A percentile compares a stretch with the other conserved stretches of the same genome.
Conservation (phyloP, 306 rosid genomes). For the Gleditsia sinensis region DNA sequence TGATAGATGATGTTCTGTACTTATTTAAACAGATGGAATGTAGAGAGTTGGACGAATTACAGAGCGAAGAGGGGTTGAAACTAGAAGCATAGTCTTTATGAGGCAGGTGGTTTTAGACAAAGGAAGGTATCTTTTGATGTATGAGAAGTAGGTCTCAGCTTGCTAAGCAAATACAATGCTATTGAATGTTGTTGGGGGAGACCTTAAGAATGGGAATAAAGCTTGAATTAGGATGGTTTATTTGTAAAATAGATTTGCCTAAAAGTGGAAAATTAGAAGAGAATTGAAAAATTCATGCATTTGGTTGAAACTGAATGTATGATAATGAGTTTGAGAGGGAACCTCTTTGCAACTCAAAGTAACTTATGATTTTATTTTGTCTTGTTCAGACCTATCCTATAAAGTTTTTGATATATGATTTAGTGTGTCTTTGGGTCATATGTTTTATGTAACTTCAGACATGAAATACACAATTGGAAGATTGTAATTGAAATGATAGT, state of each 20-base stretch:
- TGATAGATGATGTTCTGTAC: background rate
- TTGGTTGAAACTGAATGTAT: background rate
- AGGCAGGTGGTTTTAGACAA: background rate
- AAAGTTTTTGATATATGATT: background rate
- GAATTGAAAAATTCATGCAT: background rate
- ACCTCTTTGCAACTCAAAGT: background rate
- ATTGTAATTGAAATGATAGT: slow-evolving; percentile 4
- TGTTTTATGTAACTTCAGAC: too few species aligned
- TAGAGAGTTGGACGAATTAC: background rate
- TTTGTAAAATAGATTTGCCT: background rate
- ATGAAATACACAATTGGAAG: too few species aligned
- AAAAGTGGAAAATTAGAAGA: background rate
- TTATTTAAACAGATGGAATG: slow-evolving; percentile 18
- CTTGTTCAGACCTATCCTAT: slow-evolving; percentile 10
- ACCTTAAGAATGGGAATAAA: background rate
- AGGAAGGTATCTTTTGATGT: background rate
- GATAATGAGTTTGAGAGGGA: background rate
- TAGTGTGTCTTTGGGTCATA: background rate
- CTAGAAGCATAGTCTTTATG: background rate
- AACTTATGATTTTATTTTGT: background rate
- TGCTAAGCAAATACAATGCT: background rate
- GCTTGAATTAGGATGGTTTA: background rate
- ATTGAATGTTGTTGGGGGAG: slow-evolving; percentile 19
- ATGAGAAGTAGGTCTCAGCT: slow-evolving; percentile 1
- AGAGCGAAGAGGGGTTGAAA: background rate